Percentiles rank a stretch among this genome's conserved stretches.
Conservation (phyloP, 169 alveolate genomes). For the Perkinsus chesapeaki region DNA sequence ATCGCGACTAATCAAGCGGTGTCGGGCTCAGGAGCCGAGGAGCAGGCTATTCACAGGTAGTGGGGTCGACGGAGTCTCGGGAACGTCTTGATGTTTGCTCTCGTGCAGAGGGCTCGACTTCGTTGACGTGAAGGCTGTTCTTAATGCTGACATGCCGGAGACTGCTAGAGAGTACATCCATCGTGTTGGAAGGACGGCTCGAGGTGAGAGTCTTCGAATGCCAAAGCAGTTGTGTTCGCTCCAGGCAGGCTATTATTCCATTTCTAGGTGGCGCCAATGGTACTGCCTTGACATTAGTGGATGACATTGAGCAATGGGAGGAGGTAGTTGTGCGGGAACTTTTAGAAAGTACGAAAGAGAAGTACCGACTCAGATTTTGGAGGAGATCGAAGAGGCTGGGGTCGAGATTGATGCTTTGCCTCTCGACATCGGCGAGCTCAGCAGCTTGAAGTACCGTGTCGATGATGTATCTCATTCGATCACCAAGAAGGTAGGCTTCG, state of each 20-base stretch:
- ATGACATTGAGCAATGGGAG: constrained; percentile 15
- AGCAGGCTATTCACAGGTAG: not conserved
- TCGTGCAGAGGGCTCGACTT: constrained; percentile 67
- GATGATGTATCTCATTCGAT: constrained; percentile 36
- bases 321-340: constrained; percentile 13
- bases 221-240: not conserved
- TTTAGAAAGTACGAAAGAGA: not conserved
- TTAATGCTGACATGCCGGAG: constrained; percentile 72
- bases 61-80: not conserved
- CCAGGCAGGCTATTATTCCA: not conserved
- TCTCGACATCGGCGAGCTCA: constrained; percentile 20
- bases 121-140: constrained; percentile 66
- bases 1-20: not conserved
- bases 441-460: constrained; percentile 41
- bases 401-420: constrained; percentile 15
- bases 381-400: not conserved
- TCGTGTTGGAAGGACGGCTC: constrained; percentile 78
- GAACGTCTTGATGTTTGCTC: not conserved
- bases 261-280: constrained; percentile 38
- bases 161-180: constrained; percentile 66
- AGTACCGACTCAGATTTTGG: not conserved
- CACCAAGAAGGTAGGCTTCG: constrained; percentile 23
- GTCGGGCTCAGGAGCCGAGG: not conserved
- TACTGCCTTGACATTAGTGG: constrained; percentile 29
- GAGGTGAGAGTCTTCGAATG: constrained; percentile 22